Evolutionary conservation across 1,139 yeast species (phyloP).

Genomic region (Geotrichum siamense): DNA sequence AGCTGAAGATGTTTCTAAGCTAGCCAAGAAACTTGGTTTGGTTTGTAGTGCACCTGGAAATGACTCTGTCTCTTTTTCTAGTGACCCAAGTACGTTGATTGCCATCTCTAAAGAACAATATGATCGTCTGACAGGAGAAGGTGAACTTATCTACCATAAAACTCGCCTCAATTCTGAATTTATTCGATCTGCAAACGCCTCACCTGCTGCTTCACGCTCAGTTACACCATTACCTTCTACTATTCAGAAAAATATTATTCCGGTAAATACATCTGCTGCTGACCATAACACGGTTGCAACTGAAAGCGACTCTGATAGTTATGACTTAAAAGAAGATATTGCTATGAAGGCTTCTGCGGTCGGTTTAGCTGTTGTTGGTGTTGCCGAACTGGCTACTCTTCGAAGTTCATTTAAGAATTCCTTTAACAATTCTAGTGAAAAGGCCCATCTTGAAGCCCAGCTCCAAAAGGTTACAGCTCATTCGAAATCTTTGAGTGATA

Average conservation of each 20-base stretch:
- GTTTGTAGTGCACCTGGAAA: constrained; percentile 14
- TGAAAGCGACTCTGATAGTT: neutral
- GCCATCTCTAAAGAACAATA: constrained; percentile 39
- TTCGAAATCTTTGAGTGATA: neutral
- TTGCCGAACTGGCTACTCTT: constrained; percentile 33
- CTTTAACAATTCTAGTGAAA: neutral
- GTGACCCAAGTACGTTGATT: constrained; percentile 34
- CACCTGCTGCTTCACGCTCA: constrained; percentile 1
- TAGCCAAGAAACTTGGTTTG: constrained; percentile 30
- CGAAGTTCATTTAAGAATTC: constrained; percentile 8
- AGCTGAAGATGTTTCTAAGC: constrained; percentile 27
- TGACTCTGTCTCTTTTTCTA: constrained; percentile 8
- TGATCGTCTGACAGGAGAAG: constrained; percentile 13
- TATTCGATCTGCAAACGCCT: neutral
- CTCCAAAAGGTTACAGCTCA: neutral
- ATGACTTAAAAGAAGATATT: constrained; percentile 6
- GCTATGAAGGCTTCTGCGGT: constrained; percentile 27
- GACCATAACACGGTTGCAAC: neutral
- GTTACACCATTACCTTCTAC: constrained; percentile 2
- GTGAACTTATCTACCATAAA: constrained; percentile 14
- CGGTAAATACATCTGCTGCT: neutral
- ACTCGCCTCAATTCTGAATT: constrained; percentile 10
- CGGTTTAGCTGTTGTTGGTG: constrained; percentile 24
- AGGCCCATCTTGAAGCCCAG: neutral
- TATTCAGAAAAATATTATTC: neutral